Conservation (phyloP, 257 asterid species). For the Ilex aquifolium region DNA sequence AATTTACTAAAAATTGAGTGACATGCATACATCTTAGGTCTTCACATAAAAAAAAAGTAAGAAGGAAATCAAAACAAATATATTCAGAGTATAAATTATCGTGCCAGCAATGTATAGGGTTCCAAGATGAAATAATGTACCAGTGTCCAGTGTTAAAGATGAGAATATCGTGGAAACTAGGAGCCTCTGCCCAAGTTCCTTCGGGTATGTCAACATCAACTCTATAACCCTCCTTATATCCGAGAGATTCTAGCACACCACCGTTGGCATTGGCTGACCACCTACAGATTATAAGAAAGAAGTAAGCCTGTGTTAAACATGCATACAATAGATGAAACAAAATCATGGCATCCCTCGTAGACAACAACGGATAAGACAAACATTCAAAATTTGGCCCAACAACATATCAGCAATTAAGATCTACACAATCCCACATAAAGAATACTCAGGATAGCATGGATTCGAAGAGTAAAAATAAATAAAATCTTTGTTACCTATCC, state of each 20-base stretch:
- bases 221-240: conserved; percentile 87
- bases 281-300: conserved; percentile 32
- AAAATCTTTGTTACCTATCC: too few relatives aligned
- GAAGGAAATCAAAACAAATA: conserved; percentile 4
- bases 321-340: background rate
- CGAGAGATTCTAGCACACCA: conserved; percentile 76
- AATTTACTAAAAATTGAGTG: too few relatives aligned
- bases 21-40: too few relatives aligned
- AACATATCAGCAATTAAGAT: too few relatives aligned
- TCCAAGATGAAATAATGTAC: conserved; percentile 28
- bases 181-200: conserved; percentile 84
- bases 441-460: too few relatives aligned
- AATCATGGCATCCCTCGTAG: too few relatives aligned
- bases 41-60: too few relatives aligned
- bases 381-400: too few relatives aligned
- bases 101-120: conserved; percentile 1
- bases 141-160: conserved; percentile 96
- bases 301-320: conserved; percentile 12
- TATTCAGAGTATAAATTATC: background rate
- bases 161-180: conserved; percentile 66
- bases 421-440: too few relatives aligned
- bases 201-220: conserved; percentile 89
- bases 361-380: too few relatives aligned
- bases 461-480: too few relatives aligned
- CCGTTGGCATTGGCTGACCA: conserved; percentile 61